Evolutionary conservation across 202 grass and related monocot genomes (phyloP).

Genomic region (Saccharum hybrid): DNA sequence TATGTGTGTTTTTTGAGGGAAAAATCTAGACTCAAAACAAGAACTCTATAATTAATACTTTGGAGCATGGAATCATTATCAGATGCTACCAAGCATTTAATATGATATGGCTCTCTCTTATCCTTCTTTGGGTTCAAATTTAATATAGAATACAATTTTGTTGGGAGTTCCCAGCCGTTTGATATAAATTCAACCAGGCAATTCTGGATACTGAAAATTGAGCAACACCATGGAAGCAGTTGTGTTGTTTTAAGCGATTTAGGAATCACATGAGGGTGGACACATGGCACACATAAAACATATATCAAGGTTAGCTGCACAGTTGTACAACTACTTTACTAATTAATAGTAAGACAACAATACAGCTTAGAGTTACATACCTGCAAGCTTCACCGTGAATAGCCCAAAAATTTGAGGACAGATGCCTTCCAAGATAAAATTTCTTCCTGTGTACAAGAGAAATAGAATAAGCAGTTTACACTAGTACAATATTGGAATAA

Average conservation of each 20-base stretch:
- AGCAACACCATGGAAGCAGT: too few species aligned
- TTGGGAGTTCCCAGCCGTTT: too few species aligned
- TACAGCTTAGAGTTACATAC: slow-evolving; percentile 46
- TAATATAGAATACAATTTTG: too few species aligned
- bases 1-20: background rate
- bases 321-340: too few species aligned
- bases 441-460: slow-evolving; percentile 67
- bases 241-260: too few species aligned
- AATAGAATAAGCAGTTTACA: background rate
- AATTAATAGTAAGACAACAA: background rate
- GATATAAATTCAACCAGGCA: too few species aligned
- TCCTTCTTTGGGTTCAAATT: background rate
- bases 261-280: too few species aligned
- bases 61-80: background rate
- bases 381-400: slow-evolving; percentile 97
- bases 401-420: slow-evolving; percentile 92
- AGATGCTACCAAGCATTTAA: background rate
- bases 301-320: too few species aligned
- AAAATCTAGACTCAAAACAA: background rate
- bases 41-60: background rate
- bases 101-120: background rate
- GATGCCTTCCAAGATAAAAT: slow-evolving; percentile 75
- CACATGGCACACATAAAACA: too few species aligned
- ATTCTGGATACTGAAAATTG: too few species aligned
- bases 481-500: slow-evolving; percentile 9